Percentiles rank a stretch among this genome's conserved stretches.
These are phyloP conservation scores for Geosiphon pyriformis DNA, from an alignment of 192 early-diverging fungal genomes.

Conservation along the genomic window DNA sequence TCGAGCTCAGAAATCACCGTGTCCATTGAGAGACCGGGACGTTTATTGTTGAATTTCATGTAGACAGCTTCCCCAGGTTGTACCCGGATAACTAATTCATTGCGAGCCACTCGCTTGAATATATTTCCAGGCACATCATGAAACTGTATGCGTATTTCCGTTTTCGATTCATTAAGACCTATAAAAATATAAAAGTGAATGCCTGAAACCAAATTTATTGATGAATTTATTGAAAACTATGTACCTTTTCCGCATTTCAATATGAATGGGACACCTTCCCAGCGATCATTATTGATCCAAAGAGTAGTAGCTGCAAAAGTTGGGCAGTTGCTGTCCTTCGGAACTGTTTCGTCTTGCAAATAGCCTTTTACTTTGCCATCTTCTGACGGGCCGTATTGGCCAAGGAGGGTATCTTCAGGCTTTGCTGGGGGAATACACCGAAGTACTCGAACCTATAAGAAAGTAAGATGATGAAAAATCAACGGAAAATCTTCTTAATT, in stretches of 20 bases:
- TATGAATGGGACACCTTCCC: slow-evolving; percentile 89
- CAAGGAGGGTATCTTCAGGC: slow-evolving; percentile 80
- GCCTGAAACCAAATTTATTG: slow-evolving; percentile 40
- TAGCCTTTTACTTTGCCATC: slow-evolving; percentile 88
- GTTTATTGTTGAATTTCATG: slow-evolving; percentile 96
- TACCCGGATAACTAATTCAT: slow-evolving; percentile 94
- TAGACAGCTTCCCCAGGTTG: slow-evolving; percentile 94
- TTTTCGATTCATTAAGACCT: slow-evolving; percentile 89
- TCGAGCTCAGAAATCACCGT: slow-evolving; percentile 90
- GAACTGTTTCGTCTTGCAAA: slow-evolving; percentile 86
- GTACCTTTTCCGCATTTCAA: slow-evolving; percentile 82
- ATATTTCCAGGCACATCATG: slow-evolving; percentile 81
- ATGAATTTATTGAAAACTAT: slow-evolving; percentile 35
- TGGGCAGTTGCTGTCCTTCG: slow-evolving; percentile 77
- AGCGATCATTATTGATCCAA: slow-evolving; percentile 91
- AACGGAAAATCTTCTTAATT: not conserved
- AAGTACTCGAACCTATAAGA: slow-evolving; percentile 55
- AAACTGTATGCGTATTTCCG: slow-evolving; percentile 96
- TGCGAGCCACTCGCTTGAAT: slow-evolving; percentile 73
- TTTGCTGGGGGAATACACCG: slow-evolving; percentile 71
- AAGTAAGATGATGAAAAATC: not conserved
- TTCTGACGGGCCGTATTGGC: slow-evolving; percentile 79
- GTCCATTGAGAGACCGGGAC: slow-evolving; percentile 80
- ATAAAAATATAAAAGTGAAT: slow-evolving; percentile 25
- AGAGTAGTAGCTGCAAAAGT: slow-evolving; percentile 88